phyloP scores from a whole-genome alignment of 208 protist species.

The Acanthamoeba royreba region DNA sequence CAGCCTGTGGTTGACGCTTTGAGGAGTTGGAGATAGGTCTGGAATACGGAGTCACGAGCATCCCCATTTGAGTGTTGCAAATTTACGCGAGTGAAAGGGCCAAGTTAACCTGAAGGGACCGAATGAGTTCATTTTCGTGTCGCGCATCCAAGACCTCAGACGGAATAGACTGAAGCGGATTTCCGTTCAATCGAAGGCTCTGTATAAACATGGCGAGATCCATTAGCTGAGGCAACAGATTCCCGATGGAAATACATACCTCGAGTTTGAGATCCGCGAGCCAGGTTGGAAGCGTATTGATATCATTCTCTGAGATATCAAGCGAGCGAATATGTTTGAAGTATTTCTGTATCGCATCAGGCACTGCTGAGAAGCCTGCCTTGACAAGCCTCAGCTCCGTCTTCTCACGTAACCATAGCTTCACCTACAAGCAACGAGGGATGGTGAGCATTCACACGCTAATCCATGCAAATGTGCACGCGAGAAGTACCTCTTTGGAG shows the following conservation, averaged over 20 bases:
- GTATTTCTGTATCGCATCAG: background rate
- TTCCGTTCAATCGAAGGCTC: background rate
- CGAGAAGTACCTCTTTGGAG: background rate
- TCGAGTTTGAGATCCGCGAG: background rate
- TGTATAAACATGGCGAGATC: background rate
- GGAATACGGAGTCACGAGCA: background rate
- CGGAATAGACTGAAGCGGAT: background rate
- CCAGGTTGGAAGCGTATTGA: slow-evolving; percentile 4
- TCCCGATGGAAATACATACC: background rate
- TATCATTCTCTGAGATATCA: background rate
- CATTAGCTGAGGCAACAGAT: background rate
- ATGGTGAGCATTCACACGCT: too few relatives aligned
- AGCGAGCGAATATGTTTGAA: background rate
- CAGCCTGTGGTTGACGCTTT: background rate
- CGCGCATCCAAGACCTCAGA: background rate
- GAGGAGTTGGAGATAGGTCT: slow-evolving; percentile 10
- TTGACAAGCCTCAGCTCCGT: background rate
- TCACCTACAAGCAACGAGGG: background rate
- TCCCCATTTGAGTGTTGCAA: background rate
- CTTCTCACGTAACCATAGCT: background rate
- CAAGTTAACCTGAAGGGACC: background rate
- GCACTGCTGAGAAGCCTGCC: background rate
- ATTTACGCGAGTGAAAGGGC: background rate
- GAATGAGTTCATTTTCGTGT: background rate
- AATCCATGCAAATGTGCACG: background rate